Evolutionary conservation across 306 rosid genomes (phyloP).

Genomic region (Cyclanthera cordifolia): DNA sequence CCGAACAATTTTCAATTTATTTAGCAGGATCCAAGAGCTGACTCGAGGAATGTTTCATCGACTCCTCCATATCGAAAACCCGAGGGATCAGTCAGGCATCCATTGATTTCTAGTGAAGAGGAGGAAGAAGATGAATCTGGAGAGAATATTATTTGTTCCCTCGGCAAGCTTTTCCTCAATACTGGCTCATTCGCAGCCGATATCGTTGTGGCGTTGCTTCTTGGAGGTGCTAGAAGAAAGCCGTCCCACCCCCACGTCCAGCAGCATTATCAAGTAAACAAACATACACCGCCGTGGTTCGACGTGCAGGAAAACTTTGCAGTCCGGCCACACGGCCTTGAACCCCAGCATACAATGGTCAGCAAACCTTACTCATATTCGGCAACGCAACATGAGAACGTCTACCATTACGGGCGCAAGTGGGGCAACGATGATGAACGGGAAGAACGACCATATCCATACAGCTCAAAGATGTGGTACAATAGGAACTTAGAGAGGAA

Average conservation of each 20-base stretch:
- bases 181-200: slow-evolving; percentile 60
- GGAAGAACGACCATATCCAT: neutral
- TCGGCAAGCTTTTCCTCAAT: slow-evolving; percentile 64
- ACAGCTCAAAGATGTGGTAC: neutral
- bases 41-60: neutral
- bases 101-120: slow-evolving; percentile 58
- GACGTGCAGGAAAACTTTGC: neutral
- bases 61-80: slow-evolving; percentile 23
- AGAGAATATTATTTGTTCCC: slow-evolving; percentile 66
- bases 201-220: slow-evolving; percentile 46
- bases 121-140: slow-evolving; percentile 49
- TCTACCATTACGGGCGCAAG: neutral
- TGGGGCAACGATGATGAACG: neutral
- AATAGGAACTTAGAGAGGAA: slow-evolving; percentile 41
- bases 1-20: neutral
- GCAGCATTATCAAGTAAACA: slow-evolving; percentile 27
- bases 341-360: neutral
- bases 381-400: neutral
- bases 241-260: slow-evolving; percentile 36
- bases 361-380: neutral
- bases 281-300: neutral
- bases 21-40: slow-evolving; percentile 5
- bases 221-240: slow-evolving; percentile 50
- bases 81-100: slow-evolving; percentile 52
- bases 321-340: neutral